Evolutionary conservation across 306 rosid genomes (phyloP).

Genomic region (Prunus mira): DNA sequence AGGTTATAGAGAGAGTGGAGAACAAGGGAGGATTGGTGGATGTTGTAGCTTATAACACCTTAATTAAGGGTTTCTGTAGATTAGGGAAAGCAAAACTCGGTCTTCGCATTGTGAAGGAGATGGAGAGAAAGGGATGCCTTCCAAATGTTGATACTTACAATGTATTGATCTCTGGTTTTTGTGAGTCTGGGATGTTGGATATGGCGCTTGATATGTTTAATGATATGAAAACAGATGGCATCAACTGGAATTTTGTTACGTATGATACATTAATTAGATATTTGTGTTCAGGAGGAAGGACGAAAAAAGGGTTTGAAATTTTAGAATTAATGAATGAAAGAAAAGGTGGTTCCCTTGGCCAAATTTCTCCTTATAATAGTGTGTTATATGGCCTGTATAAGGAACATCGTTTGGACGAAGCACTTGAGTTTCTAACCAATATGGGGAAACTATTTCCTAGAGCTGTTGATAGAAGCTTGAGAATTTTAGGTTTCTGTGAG

Average conservation of each 20-base stretch:
- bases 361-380: slow-evolving; percentile 67
- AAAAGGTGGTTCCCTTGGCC: slow-evolving; percentile 45
- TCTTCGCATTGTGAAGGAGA: slow-evolving; percentile 55
- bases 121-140: slow-evolving; percentile 73
- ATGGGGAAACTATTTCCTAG: slow-evolving; percentile 58
- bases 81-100: slow-evolving; percentile 59
- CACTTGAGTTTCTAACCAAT: slow-evolving; percentile 44
- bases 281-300: slow-evolving; percentile 59
- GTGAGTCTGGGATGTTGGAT: slow-evolving; percentile 48
- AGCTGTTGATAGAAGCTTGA: slow-evolving; percentile 60
- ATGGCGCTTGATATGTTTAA: slow-evolving; percentile 63
- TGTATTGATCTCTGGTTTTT: slow-evolving; percentile 50
- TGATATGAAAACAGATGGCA: slow-evolving; percentile 71
- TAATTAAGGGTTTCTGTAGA: slow-evolving; percentile 61
- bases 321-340: slow-evolving; percentile 71
- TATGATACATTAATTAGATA: slow-evolving; percentile 56
- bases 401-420: slow-evolving; percentile 48
- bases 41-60: slow-evolving; percentile 69
- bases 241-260: slow-evolving; percentile 50
- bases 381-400: slow-evolving; percentile 64
- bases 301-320: slow-evolving; percentile 49
- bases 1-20: slow-evolving; percentile 63
- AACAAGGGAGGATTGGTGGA: slow-evolving; percentile 56
- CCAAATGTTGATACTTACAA: slow-evolving; percentile 71
- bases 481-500: slow-evolving; percentile 39